Evolutionary conservation across 192 early-diverging fungal species (phyloP), one percentile per base, ranked within the genome.

Genomic region (Coemansia sp.): DNA sequence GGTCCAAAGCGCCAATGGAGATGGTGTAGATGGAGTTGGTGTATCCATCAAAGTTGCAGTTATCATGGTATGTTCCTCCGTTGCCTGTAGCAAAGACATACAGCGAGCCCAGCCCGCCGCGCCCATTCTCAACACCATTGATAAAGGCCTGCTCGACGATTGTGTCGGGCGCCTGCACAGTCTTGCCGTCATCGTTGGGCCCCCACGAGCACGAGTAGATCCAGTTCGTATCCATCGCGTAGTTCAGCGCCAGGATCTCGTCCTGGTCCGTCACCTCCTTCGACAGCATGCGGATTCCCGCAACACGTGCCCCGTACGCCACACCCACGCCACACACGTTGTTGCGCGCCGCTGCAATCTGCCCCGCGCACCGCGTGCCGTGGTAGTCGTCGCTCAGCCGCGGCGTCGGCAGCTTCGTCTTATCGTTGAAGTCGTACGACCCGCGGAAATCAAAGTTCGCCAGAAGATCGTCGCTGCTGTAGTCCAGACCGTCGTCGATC

Each of bases 161-260:
- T 9, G 85, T 74, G 23, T 87, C 84, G 11, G 97, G 97, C 2
- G 87, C 93, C 38, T 95, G 95, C 65, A 92, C 88, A 1, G 89
- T 81, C 41, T 69, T 68, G 6, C 97, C 97, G 65, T 94, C 84
- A 65, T 99, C 97, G 31, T 84, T 80, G 30, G 97, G 96, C 0
- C 96, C 96, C 96, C 96, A 99, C 37, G 87, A 89, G 75, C 96
- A 98, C 15, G 92, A 94, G 78, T 96, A 99, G 57, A 99, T 97
- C 47, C 94, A 87, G 72, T 92, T 99, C 15, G 88, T 84, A 42
- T 99, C 83, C 72, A 81, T 94, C 31, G 81, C 86, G 65, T 91
- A 97, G 72, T 94, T 98, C 29, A 98, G 85, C 22, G 94, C 90
- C 14, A 84, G 83, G 4, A 96, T 90, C 67, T 99, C 96, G 68